phyloP scores from a whole-genome alignment of 148 eudicot genomes.

The Chenopodium berlandieri region DNA sequence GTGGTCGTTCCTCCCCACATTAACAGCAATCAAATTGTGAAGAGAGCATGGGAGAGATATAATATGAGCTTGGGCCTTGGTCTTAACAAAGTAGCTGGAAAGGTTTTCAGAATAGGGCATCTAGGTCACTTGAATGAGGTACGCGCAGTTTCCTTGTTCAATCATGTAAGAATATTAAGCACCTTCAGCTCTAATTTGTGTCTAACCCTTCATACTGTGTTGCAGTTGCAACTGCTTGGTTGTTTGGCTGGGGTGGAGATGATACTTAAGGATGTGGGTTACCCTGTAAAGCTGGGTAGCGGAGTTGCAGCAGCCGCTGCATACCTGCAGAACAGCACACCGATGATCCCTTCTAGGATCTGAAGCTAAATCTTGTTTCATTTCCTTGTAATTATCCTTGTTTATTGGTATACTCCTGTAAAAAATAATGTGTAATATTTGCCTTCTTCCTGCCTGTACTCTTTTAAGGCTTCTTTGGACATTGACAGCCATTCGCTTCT shows the following conservation, averaged over 20 bases:
- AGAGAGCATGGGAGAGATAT: constrained; percentile 86
- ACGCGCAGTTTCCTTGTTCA: constrained; percentile 11
- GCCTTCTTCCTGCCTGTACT: constrained; percentile 18
- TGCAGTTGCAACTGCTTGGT: constrained; percentile 91
- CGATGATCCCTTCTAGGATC: constrained; percentile 89
- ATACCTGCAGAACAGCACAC: constrained; percentile 72
- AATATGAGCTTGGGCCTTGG: constrained; percentile 95
- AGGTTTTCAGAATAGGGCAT: constrained; percentile 99
- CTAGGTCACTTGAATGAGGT: constrained; percentile 94
- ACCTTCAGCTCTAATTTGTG: background rate
- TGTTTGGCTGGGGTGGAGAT: constrained; percentile 98
- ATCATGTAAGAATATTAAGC: background rate
- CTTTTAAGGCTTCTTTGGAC: constrained; percentile 23
- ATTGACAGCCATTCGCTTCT: background rate
- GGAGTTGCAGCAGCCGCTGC: constrained; percentile 89
- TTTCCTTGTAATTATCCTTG: constrained; percentile 30
- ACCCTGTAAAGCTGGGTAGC: constrained; percentile 90
- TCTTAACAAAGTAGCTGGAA: constrained; percentile 94
- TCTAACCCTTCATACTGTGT: background rate
- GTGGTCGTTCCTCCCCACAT: constrained; percentile 79
- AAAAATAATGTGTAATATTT: constrained; percentile 25
- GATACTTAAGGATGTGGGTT: constrained; percentile 96
- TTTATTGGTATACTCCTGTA: constrained; percentile 15
- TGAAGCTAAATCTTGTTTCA: constrained; percentile 35
- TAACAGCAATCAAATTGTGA: constrained; percentile 72